Base-by-base conservation (phyloP, 805 yeast genomes). In the Candida odintsovae region DNA sequence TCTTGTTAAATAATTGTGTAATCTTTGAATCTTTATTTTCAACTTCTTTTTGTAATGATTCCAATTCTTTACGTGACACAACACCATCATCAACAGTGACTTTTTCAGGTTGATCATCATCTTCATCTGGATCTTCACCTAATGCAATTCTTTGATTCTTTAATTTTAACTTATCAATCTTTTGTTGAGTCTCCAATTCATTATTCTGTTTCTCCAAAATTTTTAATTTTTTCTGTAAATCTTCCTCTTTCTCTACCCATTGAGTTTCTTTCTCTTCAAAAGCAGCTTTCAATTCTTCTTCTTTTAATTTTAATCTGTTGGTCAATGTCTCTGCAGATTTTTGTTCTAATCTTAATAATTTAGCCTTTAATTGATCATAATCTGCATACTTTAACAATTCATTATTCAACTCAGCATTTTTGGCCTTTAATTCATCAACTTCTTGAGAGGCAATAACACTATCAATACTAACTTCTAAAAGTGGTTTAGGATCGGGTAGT, bases 401-500 rank as follows among this genome's bases (percentile, higher is more conserved):
- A 42, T 82, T 84, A 49, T 78, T 77, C 45, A 83, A 63, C 13
- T 58, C 58, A 4, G 62, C 61, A 40, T 77, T 75, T 53, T 86
- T 86, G 21, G 69, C 66, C 48, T 73, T 73, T 42, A 86, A 64
- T 10, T 65, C 64, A 3, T 72, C 75, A 7, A 75, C 67, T 44
- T 86, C 88, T 19, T 75, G 69, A 1, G 75, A 70, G 18, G 77
- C 75, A 4, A 74, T 64, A 8, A 84, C 78, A 6, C 87, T 77
- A 42, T 82, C 87, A 23, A 86, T 61, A 1, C 90, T 78, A 35
- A 80, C 75, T 55, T 85, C 86, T 48, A 92, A 67, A 38, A 90
- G 64, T 5, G 96, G 95, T 50, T 76, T 78, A 1, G 98, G 98
- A 67, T 92, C 97, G 0, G 97, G 97, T 0, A 95, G 90, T 62